phyloP scores from a whole-genome alignment of 768 basidiomycete species.

The Phanerochaete carnosa region DNA sequence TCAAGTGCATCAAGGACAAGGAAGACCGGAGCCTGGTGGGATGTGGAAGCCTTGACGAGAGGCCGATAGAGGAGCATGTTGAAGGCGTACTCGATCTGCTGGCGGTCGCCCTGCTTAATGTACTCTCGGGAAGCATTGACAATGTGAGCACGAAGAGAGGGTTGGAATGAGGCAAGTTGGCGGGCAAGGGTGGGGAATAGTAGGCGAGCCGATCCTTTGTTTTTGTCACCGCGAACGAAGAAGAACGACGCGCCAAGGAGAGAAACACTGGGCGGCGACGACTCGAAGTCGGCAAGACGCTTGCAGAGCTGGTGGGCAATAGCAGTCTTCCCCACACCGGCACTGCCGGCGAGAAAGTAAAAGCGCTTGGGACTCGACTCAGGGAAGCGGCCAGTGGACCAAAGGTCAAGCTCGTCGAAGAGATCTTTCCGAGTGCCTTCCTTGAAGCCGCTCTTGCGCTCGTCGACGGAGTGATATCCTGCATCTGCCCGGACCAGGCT shows the following conservation, averaged over 20 bases:
- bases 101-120: neutral
- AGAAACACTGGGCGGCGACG: neutral
- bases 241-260: neutral
- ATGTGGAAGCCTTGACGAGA: neutral
- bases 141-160: neutral
- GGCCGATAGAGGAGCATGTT: neutral
- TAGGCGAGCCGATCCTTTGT: neutral
- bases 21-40: neutral
- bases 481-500: neutral
- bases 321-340: neutral
- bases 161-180: neutral
- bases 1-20: neutral
- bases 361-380: neutral
- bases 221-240: neutral
- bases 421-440: neutral
- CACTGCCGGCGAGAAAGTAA: neutral
- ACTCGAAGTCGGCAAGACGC: neutral
- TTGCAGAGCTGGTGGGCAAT: neutral
- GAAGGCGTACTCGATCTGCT: neutral
- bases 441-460: neutral
- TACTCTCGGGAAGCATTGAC: neutral
- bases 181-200: neutral
- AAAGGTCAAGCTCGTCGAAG: neutral
- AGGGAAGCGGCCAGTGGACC: neutral
- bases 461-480: neutral